Evolutionary conservation across 2,329 filamentous ascomycete genomes (phyloP), one percentile per base, ranked within the genome.

Genomic region (Elsinoe perseae): DNA sequence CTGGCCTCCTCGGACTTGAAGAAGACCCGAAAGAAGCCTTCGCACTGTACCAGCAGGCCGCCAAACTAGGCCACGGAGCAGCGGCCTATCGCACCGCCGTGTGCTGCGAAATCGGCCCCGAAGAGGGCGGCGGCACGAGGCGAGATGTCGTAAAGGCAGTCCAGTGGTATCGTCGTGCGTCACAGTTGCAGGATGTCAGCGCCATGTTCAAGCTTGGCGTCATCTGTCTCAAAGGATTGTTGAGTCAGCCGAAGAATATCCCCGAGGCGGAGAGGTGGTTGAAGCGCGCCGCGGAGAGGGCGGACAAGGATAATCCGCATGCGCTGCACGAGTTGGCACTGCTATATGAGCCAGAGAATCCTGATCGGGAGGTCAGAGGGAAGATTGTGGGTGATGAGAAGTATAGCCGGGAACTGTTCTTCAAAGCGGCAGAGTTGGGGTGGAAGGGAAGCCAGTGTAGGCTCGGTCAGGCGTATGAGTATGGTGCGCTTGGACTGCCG

Each of bases 141-240:
- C 87, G 86, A 64, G 93, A 98, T 66, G 89, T 89, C 0, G 73
- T 92, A 62, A 97, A 97, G 72, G 92, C 93, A 1, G 91, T 97
- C 18, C 92, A 97, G 70, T 98, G 93, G 93, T 98, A 98, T 72
- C 90, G 92, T 69, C 87, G 91, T 42, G 90, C 93, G 5, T 92
- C 93, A 9, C 86, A 86, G 10, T 77, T 97, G 2, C 92, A 93
- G 2, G 92, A 98, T 66, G 86, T 87, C 1, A 87, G 92, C 0
- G 93, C 91, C 27, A 95, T 97, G 89, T 98, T 96, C 76, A 98
- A 98, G 72, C 84, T 97, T 72, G 93, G 93, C 58, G 95, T 96
- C 85, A 95, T 98, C 62, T 76, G 89, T 60, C 80, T 97, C 56
- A 97, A 97, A 71, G 93, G 92, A 9, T 77, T 97, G 25, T 80